Evolutionary conservation across 1,284 basidiomycete species (phyloP).

Genomic region (Naganishia liquefaciens): DNA sequence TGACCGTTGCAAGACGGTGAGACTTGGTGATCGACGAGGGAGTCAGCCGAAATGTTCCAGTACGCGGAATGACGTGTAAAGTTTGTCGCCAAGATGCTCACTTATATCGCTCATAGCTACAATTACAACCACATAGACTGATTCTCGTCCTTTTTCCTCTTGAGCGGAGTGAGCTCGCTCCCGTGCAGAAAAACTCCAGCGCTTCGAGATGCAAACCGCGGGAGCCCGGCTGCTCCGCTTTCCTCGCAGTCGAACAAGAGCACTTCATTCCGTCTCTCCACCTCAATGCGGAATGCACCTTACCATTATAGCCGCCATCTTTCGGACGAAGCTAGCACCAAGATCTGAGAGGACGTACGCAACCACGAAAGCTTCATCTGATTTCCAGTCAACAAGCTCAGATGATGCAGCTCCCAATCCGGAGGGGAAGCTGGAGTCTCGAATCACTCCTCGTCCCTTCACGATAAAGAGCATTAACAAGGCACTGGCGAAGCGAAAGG

Average conservation of each 20-base stretch:
- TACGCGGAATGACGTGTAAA: no score
- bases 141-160: no score
- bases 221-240: neutral
- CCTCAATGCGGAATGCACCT: no score
- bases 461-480: conserved; percentile 34
- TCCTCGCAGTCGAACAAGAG: neutral
- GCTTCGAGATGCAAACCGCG: neutral
- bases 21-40: no score
- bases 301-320: neutral
- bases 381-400: neutral
- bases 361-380: neutral
- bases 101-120: no score
- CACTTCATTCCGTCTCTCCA: neutral
- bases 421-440: neutral
- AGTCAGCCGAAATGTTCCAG: no score
- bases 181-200: no score
- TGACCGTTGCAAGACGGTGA: no score
- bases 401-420: neutral
- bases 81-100: no score
- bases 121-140: no score
- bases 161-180: no score
- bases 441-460: neutral
- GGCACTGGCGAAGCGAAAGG: conserved; percentile 23
- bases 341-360: neutral
- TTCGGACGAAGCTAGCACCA: neutral